These are phyloP conservation scores for Aureobasidium uvarum DNA, from an alignment of 2,329 filamentous ascomycete genomes.

Conservation along the genomic window DNA sequence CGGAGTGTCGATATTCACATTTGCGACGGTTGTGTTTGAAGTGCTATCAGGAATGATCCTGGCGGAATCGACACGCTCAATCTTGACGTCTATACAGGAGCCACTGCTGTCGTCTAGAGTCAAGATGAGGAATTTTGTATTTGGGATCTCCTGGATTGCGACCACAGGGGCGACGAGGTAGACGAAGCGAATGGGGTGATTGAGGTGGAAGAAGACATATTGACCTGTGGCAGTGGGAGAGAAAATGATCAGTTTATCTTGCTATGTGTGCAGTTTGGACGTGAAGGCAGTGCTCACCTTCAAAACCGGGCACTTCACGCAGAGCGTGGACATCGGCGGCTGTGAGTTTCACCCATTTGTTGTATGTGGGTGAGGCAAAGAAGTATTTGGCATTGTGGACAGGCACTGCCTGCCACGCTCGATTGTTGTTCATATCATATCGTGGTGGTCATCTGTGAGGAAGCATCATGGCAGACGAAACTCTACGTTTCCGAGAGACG, in stretches of 20 bases:
- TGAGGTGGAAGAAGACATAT: slow-evolving; percentile 56
- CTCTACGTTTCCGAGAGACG: not conserved
- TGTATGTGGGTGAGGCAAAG: slow-evolving; percentile 59
- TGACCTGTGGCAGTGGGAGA: slow-evolving; percentile 44
- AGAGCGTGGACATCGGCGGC: slow-evolving; percentile 56
- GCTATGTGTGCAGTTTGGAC: not conserved
- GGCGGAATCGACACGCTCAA: slow-evolving; percentile 40
- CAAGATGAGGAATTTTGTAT: slow-evolving; percentile 47
- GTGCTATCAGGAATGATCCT: slow-evolving; percentile 33
- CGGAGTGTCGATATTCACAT: slow-evolving; percentile 41
- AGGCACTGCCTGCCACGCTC: not conserved
- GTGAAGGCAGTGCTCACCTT: slow-evolving; percentile 37
- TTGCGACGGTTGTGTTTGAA: slow-evolving; percentile 41
- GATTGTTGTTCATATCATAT: slow-evolving; percentile 15
- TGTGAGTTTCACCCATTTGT: slow-evolving; percentile 62
- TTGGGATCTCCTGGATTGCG: slow-evolving; percentile 45
- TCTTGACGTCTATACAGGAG: slow-evolving; percentile 56
- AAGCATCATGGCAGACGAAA: not conserved
- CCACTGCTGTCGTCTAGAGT: slow-evolving; percentile 63
- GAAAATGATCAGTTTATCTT: not conserved
- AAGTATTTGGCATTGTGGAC: slow-evolving; percentile 62
- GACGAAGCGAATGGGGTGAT: slow-evolving; percentile 53
- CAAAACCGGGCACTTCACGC: slow-evolving; percentile 49
- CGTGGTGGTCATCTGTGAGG: not conserved
- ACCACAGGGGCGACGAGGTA: slow-evolving; percentile 48